These are phyloP conservation scores for Drechslerella dactyloides DNA, from an alignment of 2,329 filamentous ascomycete species.

Conservation along the genomic window DNA sequence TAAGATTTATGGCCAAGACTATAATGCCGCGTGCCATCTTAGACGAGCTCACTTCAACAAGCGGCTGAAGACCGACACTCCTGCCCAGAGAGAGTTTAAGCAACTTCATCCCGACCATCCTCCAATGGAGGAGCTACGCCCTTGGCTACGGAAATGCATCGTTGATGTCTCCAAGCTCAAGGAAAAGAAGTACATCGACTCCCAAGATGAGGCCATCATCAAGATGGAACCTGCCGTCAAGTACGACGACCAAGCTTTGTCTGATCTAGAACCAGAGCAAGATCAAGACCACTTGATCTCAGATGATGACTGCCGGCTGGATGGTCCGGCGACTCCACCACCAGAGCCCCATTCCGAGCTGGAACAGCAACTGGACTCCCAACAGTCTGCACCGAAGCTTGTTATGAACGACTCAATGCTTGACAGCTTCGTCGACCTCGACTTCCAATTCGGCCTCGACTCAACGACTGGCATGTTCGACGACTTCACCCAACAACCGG, in stretches of 20 bases:
- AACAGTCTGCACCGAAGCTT: conserved; percentile 1
- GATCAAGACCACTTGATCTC: conserved; percentile 45
- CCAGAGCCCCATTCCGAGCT: conserved; percentile 26
- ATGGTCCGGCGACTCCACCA: conserved; percentile 38
- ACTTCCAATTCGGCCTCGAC: conserved; percentile 30
- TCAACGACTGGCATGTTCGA: neutral
- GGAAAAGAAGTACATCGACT: conserved; percentile 43
- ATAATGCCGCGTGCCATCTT: conserved; percentile 91
- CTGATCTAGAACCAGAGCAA: conserved; percentile 42
- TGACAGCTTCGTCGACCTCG: conserved; percentile 34
- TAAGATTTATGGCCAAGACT: conserved; percentile 88
- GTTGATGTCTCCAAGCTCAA: conserved; percentile 47
- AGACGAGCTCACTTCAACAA: conserved; percentile 84
- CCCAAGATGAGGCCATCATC: conserved; percentile 44
- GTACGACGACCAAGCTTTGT: conserved; percentile 25
- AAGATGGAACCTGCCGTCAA: conserved; percentile 60
- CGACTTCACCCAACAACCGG: conserved; percentile 9
- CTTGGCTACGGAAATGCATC: conserved; percentile 63
- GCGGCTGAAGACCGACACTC: conserved; percentile 51
- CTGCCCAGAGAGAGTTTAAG: conserved; percentile 51
- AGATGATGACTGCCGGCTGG: conserved; percentile 28
- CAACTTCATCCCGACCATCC: conserved; percentile 56
- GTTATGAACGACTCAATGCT: conserved; percentile 25
- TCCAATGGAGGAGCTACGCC: conserved; percentile 65
- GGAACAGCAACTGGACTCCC: conserved; percentile 1